Evolutionary conservation across 495 filamentous ascomycete genomes (phyloP).

Genomic region (Rhypophila decipiens): DNA sequence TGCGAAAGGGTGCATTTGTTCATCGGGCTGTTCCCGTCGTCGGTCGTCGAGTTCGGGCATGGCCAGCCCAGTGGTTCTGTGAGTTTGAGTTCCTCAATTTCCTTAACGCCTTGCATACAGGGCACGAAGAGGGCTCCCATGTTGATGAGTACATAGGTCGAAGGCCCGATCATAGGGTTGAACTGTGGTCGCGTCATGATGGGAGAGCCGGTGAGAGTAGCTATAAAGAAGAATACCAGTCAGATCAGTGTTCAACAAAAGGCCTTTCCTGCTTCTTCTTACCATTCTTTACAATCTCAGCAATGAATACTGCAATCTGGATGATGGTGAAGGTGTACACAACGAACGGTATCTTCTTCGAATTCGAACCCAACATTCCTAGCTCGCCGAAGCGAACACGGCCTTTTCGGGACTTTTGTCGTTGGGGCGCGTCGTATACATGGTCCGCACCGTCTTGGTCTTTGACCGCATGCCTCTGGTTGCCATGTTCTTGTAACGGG

Average conservation of each 20-base stretch:
- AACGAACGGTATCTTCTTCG: slow-evolving; percentile 68
- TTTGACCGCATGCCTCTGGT: slow-evolving; percentile 23
- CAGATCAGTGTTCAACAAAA: no score
- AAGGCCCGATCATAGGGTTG: slow-evolving; percentile 96
- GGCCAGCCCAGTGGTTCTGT: slow-evolving; percentile 44
- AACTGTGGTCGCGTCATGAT: slow-evolving; percentile 82
- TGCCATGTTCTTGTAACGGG: slow-evolving; percentile 50
- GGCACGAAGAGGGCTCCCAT: slow-evolving; percentile 92
- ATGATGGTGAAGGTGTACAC: slow-evolving; percentile 72
- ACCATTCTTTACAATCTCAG: slow-evolving; percentile 78
- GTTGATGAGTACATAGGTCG: slow-evolving; percentile 82
- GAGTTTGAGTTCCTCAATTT: slow-evolving; percentile 52
- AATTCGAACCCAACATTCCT: slow-evolving; percentile 40
- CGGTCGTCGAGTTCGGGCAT: slow-evolving; percentile 69
- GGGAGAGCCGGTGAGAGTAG: slow-evolving; percentile 60
- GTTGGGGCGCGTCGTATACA: slow-evolving; percentile 38
- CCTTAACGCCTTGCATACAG: slow-evolving; percentile 81
- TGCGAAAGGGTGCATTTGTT: slow-evolving; percentile 65
- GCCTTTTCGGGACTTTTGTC: slow-evolving; percentile 20
- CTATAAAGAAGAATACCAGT: no score
- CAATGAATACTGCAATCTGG: slow-evolving; percentile 85
- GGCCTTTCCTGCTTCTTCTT: no score
- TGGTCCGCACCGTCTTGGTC: slow-evolving; percentile 43
- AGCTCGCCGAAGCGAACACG: slow-evolving; percentile 40
- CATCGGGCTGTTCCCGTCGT: slow-evolving; percentile 30